Evolutionary conservation across 352 stramenopile genomes (phyloP).

Genomic region (Globisporangium carolinianum): DNA sequence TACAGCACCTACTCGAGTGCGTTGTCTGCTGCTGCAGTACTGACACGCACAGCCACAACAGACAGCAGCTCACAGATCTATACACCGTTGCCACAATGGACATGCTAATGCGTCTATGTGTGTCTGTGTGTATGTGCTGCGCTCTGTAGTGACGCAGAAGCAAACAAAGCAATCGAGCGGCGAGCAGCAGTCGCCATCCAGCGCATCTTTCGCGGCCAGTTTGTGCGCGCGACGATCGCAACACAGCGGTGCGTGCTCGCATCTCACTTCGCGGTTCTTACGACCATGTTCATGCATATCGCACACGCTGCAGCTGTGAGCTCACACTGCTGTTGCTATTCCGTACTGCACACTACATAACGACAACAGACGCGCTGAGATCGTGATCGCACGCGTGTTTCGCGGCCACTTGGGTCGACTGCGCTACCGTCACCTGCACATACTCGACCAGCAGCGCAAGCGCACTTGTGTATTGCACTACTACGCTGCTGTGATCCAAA

Average conservation of each 20-base stretch:
- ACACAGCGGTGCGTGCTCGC: conserved; percentile 21
- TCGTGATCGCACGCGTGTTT: conserved; percentile 49
- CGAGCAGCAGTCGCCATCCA: conserved; percentile 50
- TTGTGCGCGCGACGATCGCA: conserved; percentile 34
- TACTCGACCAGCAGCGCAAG: conserved; percentile 15
- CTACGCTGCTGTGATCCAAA: conserved; percentile 51
- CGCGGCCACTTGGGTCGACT: conserved; percentile 43
- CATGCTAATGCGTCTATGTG: background rate
- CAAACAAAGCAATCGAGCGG: conserved; percentile 28
- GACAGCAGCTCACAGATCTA: no score
- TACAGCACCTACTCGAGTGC: conserved; percentile 48
- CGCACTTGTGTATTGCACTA: conserved; percentile 30
- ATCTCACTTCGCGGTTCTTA: background rate
- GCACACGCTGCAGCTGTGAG: no score
- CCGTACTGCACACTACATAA: background rate
- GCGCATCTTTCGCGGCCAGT: conserved; percentile 48
- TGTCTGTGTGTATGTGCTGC: background rate
- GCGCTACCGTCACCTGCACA: conserved; percentile 18
- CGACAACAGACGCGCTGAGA: conserved; percentile 15
- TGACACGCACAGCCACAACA: background rate
- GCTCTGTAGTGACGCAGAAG: conserved; percentile 33
- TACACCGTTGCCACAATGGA: background rate
- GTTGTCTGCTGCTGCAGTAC: background rate
- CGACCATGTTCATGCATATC: no score
- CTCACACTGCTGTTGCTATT: no score